A percentile compares a stretch with the other conserved stretches of the same genome.
These are phyloP conservation scores for Hanseniaspora occidentalis DNA, from an alignment of 805 yeast species.

Conservation along the genomic window DNA sequence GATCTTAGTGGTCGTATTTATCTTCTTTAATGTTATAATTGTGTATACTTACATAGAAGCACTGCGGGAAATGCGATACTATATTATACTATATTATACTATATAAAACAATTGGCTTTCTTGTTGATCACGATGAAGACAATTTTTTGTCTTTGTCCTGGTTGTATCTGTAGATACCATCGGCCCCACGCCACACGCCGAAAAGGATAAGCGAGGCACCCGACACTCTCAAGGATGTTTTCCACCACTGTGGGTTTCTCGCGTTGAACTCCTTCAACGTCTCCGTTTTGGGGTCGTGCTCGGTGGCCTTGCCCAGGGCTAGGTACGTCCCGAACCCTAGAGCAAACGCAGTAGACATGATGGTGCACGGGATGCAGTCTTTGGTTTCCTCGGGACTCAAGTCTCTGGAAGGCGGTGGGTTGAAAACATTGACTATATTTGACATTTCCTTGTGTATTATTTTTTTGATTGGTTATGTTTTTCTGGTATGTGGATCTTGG, in stretches of 20 bases:
- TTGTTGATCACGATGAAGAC: neutral
- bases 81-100: too few relatives aligned
- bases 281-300: constrained; percentile 29
- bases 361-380: constrained; percentile 59
- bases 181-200: constrained; percentile 53
- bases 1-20: too few relatives aligned
- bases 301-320: constrained; percentile 42
- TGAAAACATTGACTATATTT: constrained; percentile 39
- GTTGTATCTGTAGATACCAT: constrained; percentile 44
- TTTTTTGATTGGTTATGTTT: too few relatives aligned
- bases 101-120: too few relatives aligned
- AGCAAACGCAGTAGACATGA: constrained; percentile 47
- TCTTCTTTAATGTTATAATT: too few relatives aligned
- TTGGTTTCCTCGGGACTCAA: constrained; percentile 24
- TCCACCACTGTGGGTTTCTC: constrained; percentile 52
- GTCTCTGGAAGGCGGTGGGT: constrained; percentile 34
- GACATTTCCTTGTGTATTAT: too few relatives aligned
- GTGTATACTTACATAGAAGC: too few relatives aligned
- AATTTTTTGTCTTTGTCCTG: constrained; percentile 12
- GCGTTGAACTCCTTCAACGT: constrained; percentile 19
- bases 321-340: constrained; percentile 53
- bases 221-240: constrained; percentile 33
- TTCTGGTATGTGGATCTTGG: too few relatives aligned
- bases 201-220: constrained; percentile 44
- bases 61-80: too few relatives aligned